Percentiles rank a stretch among this genome's conserved stretches.
Evolutionary conservation across 192 early-diverging fungal species (phyloP).

Genomic region (Powellomyces hirtus): DNA sequence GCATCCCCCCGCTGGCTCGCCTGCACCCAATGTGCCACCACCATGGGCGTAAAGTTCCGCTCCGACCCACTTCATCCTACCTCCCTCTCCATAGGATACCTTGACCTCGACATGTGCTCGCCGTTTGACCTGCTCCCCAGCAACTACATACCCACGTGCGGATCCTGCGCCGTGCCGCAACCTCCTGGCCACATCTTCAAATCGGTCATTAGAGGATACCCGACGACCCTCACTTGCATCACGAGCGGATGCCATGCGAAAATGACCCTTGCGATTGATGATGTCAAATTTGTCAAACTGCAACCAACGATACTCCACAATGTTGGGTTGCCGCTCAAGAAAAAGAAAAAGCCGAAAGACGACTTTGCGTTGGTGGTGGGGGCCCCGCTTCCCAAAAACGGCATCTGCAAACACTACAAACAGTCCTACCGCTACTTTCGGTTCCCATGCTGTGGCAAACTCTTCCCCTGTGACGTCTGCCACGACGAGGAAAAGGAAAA

Average conservation of each 20-base stretch:
- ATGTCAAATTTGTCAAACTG: constrained; percentile 51
- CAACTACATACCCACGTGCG: constrained; percentile 68
- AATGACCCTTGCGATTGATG: constrained; percentile 45
- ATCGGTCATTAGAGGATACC: constrained; percentile 26
- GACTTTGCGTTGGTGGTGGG: constrained; percentile 68
- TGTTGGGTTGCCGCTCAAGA: constrained; percentile 21
- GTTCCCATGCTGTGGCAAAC: constrained; percentile 85
- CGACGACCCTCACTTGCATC: constrained; percentile 17
- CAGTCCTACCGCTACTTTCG: constrained; percentile 89
- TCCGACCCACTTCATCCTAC: constrained; percentile 59
- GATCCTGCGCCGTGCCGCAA: constrained; percentile 55
- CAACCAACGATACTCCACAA: neutral
- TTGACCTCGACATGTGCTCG: constrained; percentile 70
- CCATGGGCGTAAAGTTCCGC: constrained; percentile 45
- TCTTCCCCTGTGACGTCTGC: constrained; percentile 81
- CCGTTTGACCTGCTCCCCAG: constrained; percentile 74
- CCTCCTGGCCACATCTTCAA: constrained; percentile 14
- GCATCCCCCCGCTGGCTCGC: neutral
- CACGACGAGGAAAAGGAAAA: constrained; percentile 70
- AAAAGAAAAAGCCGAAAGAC: constrained; percentile 52
- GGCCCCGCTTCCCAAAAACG: constrained; percentile 66
- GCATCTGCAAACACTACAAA: constrained; percentile 81
- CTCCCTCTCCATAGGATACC: constrained; percentile 59
- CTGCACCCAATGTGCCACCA: neutral
- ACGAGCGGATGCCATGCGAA: constrained; percentile 34